Base-by-base conservation (phyloP, 2,329 filamentous ascomycete species). In the Stemphylium lycopersici region DNA sequence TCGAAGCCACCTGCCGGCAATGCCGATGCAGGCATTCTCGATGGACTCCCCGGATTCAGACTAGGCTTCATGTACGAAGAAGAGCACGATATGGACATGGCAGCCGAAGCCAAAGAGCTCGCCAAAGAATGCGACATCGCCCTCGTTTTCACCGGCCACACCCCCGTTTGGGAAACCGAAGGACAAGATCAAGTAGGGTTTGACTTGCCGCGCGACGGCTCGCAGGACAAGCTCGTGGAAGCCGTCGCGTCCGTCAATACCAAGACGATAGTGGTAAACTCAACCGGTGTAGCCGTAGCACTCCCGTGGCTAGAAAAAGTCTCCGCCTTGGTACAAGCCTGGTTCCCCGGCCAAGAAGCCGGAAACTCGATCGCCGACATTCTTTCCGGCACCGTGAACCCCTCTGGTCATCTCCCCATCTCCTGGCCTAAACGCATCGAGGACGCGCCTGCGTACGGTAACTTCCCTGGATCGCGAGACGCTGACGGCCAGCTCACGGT, bases 211-310 rank as follows among this genome's bases (percentile, higher is more conserved):
- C 68, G 67, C 12, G 32, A 83, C 78, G 39, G 83, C 77, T 69
- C 67, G 0, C 84, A 87, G 63, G 87, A 90, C 67, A 81, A 82
- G 33, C 80, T 90, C 4, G 89, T 93, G 63, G 71, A 80, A 11
- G 83, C 85, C 1, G 84, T 93, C 0, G 79, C 86, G 4, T 80
- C 80, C 0, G 87, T 81, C 0, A 92, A 93, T 71, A 79, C 86
- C 3, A 87, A 87, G 50, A 87, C 88, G 1, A 84, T 86, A 1
- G 84, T 95, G 1, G 87, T 93, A 1, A 86, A 90, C 69, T 90
- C 93, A 65, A 90, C 88, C 0, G 90, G 90, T 32, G 91, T 89
- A 0, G 90, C 90, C 0, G 82, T 90, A 13, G 81, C 83, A 1
- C 87, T 89, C 81, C 87, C 87, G 15, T 91, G 87, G 89, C 81